A percentile compares a stretch with the other conserved stretches of the same genome.
Evolutionary conservation across 176 grass and related monocot genomes (phyloP).

Genomic region (Aegilops longissima): DNA sequence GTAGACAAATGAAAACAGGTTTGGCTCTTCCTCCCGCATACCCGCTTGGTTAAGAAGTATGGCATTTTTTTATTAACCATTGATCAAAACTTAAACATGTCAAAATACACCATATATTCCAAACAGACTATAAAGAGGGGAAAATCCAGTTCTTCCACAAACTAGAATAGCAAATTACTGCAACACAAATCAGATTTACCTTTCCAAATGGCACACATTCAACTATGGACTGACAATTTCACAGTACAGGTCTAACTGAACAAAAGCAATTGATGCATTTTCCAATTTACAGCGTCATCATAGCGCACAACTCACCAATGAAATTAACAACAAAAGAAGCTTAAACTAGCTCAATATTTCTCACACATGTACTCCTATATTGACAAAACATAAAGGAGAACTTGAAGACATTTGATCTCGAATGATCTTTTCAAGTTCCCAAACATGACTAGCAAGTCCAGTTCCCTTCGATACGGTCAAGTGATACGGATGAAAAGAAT

Average conservation of each 20-base stretch:
- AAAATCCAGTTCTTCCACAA: neutral
- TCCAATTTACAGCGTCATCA: slow-evolving; percentile 34
- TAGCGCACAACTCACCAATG: slow-evolving; percentile 28
- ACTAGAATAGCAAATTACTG: neutral
- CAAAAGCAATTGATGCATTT: slow-evolving; percentile 29
- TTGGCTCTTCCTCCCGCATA: neutral
- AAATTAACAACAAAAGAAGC: slow-evolving; percentile 32
- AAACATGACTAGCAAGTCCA: slow-evolving; percentile 35
- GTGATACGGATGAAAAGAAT: slow-evolving; percentile 20
- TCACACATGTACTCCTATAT: slow-evolving; percentile 42
- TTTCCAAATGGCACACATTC: neutral
- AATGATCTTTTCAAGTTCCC: slow-evolving; percentile 32
- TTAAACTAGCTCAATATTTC: slow-evolving; percentile 50
- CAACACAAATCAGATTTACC: neutral
- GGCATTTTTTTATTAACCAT: neutral
- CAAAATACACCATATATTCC: neutral
- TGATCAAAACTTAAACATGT: neutral
- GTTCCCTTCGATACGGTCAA: slow-evolving; percentile 18
- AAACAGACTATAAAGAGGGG: neutral
- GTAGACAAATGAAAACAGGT: neutral
- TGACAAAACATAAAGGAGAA: slow-evolving; percentile 42
- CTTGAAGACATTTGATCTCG: slow-evolving; percentile 24
- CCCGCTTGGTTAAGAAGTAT: neutral
- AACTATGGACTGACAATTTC: neutral
- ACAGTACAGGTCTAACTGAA: neutral